These are phyloP conservation scores for Gaultheria prostrata DNA, from an alignment of 148 eudicot genomes.

Conservation along the genomic window DNA sequence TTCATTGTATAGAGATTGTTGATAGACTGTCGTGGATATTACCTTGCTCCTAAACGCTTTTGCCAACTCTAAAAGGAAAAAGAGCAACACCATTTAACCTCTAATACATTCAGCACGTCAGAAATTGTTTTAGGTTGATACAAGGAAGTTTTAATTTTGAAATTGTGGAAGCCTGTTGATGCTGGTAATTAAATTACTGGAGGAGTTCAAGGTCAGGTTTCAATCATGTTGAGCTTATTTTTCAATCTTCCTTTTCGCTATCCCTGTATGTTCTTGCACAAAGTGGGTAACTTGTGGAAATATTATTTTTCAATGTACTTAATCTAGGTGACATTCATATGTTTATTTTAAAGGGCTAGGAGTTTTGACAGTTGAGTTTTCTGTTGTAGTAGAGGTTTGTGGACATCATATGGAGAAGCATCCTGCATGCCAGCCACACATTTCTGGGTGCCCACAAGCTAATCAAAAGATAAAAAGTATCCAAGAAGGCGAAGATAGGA, in stretches of 20 bases:
- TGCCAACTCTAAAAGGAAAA: no score
- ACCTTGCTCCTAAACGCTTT: neutral
- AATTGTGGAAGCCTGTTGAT: neutral
- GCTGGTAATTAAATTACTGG: neutral
- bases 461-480: neutral
- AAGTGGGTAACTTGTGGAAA: neutral
- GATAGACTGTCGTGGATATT: neutral
- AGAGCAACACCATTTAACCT: neutral
- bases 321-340: neutral
- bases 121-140: neutral
- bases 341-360: neutral
- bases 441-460: slow-evolving; percentile 17
- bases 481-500: slow-evolving; percentile 8
- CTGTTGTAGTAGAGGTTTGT: slow-evolving; percentile 15
- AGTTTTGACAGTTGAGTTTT: neutral
- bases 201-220: neutral
- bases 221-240: neutral
- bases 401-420: slow-evolving; percentile 25
- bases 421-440: slow-evolving; percentile 26
- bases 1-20: neutral
- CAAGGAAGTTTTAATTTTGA: neutral
- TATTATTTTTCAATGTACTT: neutral
- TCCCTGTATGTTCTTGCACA: neutral
- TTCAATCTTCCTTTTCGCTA: neutral
- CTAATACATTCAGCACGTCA: neutral